phyloP scores from a whole-genome alignment of 1,284 basidiomycete species.

The Laetiporus sulphureus region DNA sequence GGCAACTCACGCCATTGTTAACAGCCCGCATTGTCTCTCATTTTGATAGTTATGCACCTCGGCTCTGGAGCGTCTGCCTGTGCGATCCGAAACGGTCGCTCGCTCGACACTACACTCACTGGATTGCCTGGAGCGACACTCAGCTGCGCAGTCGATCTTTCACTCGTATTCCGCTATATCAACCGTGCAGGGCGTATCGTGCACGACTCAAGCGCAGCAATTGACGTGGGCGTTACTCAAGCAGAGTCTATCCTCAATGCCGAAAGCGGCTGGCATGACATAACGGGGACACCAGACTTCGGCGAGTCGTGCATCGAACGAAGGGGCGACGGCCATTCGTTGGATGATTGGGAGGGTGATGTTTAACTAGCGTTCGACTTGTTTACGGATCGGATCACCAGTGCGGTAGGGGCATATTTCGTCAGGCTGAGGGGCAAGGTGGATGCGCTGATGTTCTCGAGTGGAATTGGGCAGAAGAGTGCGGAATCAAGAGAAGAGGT shows the following conservation, averaged over 20 bases:
- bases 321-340: constrained; percentile 22
- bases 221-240: constrained; percentile 60
- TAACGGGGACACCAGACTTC: constrained; percentile 78
- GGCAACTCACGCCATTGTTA: no score
- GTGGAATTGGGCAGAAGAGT: constrained; percentile 79
- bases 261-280: constrained; percentile 63
- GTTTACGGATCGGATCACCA: constrained; percentile 68
- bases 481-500: constrained; percentile 55
- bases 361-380: constrained; percentile 61
- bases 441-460: constrained; percentile 80
- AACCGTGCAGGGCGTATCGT: constrained; percentile 55
- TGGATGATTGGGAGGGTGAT: constrained; percentile 12
- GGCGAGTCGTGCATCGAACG: constrained; percentile 47
- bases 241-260: constrained; percentile 80
- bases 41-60: constrained; percentile 77
- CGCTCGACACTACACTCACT: constrained; percentile 75
- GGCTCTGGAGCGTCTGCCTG: constrained; percentile 83
- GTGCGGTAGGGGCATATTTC: constrained; percentile 69
- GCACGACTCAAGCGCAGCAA: constrained; percentile 39
- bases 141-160: constrained; percentile 76
- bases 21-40: constrained; percentile 31
- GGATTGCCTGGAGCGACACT: constrained; percentile 80
- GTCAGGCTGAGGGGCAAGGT: constrained; percentile 61
- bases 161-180: constrained; percentile 84
- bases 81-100: constrained; percentile 63